Evolutionary conservation across 768 basidiomycete genomes (phyloP).

Genomic region (Boletus reticulatus): DNA sequence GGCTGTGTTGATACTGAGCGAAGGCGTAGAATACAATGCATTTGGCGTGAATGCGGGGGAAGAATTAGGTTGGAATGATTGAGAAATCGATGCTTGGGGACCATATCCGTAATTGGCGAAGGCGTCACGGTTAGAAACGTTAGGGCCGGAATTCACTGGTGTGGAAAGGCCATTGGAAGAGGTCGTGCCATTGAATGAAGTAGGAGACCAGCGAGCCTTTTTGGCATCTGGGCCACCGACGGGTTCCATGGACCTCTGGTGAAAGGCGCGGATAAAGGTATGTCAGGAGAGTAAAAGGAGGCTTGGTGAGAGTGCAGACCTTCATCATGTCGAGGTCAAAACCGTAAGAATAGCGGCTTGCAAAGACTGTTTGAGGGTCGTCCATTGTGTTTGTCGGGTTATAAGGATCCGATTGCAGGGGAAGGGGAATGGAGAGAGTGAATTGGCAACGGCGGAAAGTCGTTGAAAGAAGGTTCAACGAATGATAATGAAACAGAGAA

Average conservation of each 20-base stretch:
- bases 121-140: slow-evolving; percentile 54
- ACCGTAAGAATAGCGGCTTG: slow-evolving; percentile 67
- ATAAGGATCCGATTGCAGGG: slow-evolving; percentile 19
- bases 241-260: slow-evolving; percentile 82
- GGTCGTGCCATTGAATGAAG: slow-evolving; percentile 40
- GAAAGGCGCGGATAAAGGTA: background rate
- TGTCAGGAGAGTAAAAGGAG: background rate
- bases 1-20: slow-evolving; percentile 63
- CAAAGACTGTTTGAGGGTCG: slow-evolving; percentile 71
- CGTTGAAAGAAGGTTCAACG: slow-evolving; percentile 32
- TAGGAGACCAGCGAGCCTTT: slow-evolving; percentile 89
- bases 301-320: slow-evolving; percentile 39
- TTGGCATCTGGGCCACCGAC: slow-evolving; percentile 81
- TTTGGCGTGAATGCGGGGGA: slow-evolving; percentile 51
- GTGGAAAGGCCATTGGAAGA: slow-evolving; percentile 36
- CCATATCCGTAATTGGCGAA: slow-evolving; percentile 90
- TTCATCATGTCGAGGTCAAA: slow-evolving; percentile 95
- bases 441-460: slow-evolving; percentile 49
- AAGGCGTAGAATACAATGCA: slow-evolving; percentile 72
- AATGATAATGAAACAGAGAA: slow-evolving; percentile 45
- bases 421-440: slow-evolving; percentile 42
- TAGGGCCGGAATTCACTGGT: slow-evolving; percentile 36
- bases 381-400: slow-evolving; percentile 50
- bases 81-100: slow-evolving; percentile 63
- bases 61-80: slow-evolving; percentile 46